Conservation (phyloP, 2,329 filamentous ascomycete species). For the Venturia carpophila region DNA sequence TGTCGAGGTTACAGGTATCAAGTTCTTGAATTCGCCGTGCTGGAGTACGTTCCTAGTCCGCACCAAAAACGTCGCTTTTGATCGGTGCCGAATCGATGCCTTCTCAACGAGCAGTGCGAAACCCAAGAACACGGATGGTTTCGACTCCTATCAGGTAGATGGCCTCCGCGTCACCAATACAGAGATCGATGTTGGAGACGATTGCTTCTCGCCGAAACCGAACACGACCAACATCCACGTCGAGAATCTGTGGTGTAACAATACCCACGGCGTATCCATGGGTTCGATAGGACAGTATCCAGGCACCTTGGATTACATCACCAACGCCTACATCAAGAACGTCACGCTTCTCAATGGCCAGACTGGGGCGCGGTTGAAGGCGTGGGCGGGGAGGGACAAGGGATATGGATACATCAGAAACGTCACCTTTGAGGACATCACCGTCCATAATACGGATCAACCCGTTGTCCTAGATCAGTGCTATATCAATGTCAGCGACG, state of each 20-base stretch:
- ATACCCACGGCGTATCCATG: conserved; percentile 30
- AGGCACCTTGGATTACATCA: conserved; percentile 29
- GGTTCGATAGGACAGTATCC: conserved; percentile 29
- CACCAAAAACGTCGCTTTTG: conserved; percentile 48
- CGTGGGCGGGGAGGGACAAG: conserved; percentile 50
- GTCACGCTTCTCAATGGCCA: conserved; percentile 48
- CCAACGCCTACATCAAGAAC: conserved; percentile 49
- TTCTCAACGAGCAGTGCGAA: conserved; percentile 42
- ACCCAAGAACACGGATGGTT: conserved; percentile 56
- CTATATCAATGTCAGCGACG: conserved; percentile 51
- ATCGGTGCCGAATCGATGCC: conserved; percentile 48
- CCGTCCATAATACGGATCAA: conserved; percentile 50
- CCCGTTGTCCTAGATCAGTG: conserved; percentile 54
- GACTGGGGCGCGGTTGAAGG: conserved; percentile 52
- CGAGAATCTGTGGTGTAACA: conserved; percentile 30
- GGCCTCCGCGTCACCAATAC: conserved; percentile 38
- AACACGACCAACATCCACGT: conserved; percentile 31
- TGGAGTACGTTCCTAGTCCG: conserved; percentile 57
- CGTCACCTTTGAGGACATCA: conserved; percentile 55
- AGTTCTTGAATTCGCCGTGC: conserved; percentile 53
- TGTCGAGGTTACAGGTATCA: conserved; percentile 49
- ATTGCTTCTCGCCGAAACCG: conserved; percentile 29
- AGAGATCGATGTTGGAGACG: conserved; percentile 30
- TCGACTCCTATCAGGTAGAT: conserved; percentile 52
- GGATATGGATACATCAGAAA: conserved; percentile 56